Evolutionary conservation across 345 rosid genomes (phyloP).

Genomic region (Lenwebbia sp.): DNA sequence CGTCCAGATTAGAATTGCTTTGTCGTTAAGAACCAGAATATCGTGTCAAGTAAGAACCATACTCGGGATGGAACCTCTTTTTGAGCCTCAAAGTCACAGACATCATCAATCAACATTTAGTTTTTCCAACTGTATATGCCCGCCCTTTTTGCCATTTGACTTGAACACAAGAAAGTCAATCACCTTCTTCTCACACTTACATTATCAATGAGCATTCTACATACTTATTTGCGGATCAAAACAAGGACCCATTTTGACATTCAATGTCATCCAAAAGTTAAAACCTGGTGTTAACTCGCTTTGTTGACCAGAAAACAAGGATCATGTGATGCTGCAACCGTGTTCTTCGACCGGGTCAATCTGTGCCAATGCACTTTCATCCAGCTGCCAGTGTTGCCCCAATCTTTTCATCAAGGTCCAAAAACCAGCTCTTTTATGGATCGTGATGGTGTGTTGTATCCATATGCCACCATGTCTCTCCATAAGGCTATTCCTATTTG

Average conservation of each 20-base stretch:
- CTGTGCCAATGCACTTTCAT: neutral
- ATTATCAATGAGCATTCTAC: neutral
- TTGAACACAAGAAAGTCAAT: neutral
- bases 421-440: constrained; percentile 57
- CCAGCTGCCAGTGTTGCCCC: neutral
- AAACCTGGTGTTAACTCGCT: neutral
- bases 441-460: constrained; percentile 50
- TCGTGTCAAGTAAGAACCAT: neutral
- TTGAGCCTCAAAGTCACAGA: neutral
- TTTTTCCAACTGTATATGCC: neutral
- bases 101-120: neutral
- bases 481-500: constrained; percentile 39
- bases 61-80: neutral
- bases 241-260: neutral
- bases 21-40: neutral
- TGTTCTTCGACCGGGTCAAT: neutral
- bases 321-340: neutral
- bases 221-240: neutral
- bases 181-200: neutral
- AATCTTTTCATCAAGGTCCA: constrained; percentile 24
- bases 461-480: constrained; percentile 58
- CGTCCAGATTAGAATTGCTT: neutral
- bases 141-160: neutral
- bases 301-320: neutral
- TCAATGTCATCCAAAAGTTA: neutral